These are phyloP conservation scores for Thermothielavioides terrestris DNA, from an alignment of 495 filamentous ascomycete genomes.

Conservation along the genomic window DNA sequence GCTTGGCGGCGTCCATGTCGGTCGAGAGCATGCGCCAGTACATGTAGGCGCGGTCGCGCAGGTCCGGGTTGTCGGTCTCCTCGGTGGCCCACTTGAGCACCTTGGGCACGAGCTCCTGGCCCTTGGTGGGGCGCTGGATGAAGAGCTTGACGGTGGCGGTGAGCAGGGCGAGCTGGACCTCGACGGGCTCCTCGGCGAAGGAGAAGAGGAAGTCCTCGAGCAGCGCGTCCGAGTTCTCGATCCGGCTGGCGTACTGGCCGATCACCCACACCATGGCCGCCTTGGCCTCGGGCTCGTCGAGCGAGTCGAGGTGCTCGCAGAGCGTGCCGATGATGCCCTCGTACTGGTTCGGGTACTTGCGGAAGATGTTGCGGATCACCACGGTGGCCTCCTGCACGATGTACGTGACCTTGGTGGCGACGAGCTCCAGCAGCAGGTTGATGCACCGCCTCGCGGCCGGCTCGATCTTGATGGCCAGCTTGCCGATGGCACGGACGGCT, in stretches of 20 bases:
- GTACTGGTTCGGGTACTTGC: conserved; percentile 97
- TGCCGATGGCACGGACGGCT: conserved; percentile 93
- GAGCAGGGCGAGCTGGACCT: conserved; percentile 89
- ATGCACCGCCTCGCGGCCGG: conserved; percentile 86
- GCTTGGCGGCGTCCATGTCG: conserved; percentile 76
- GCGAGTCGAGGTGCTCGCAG: conserved; percentile 90
- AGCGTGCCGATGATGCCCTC: conserved; percentile 93
- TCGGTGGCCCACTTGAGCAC: conserved; percentile 98
- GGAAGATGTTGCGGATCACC: conserved; percentile 97
- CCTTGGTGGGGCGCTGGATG: conserved; percentile 92
- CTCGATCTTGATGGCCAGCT: conserved; percentile 98
- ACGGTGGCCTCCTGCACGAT: conserved; percentile 99
- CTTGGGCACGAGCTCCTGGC: conserved; percentile 86
- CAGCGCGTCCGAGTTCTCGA: conserved; percentile 89
- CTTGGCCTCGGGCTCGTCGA: conserved; percentile 98
- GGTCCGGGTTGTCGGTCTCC: conserved; percentile 96
- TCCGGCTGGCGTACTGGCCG: conserved; percentile 92
- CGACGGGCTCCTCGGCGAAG: conserved; percentile 87
- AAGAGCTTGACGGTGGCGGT: conserved; percentile 98
- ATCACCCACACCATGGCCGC: conserved; percentile 99
- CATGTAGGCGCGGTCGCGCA: conserved; percentile 95
- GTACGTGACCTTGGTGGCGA: conserved; percentile 98
- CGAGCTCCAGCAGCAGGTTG: conserved; percentile 82
- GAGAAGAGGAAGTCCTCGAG: conserved; percentile 91
- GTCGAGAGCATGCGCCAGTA: conserved; percentile 98